Base-by-base conservation (phyloP, 768 basidiomycete genomes). In the Rhodocollybia butyracea region DNA sequence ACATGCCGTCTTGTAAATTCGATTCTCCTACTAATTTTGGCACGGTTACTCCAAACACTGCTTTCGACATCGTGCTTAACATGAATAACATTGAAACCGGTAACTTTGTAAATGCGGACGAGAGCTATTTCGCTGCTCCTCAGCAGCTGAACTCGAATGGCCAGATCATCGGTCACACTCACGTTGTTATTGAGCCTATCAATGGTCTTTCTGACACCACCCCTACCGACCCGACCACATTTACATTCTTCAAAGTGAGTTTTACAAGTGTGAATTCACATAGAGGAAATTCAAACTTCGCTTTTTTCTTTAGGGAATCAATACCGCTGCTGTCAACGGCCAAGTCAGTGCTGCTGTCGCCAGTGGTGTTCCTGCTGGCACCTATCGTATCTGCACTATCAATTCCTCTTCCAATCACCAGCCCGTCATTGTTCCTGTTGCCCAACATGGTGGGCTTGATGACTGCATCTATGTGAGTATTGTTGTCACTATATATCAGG, bases 131-230 rank as follows among this genome's bases (percentile, higher is more conserved):
- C 54, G 63, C 71, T 27, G 76, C 72, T 5, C 81, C 81, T 7
- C 86, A 86, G 45, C 79, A 81, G 61, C 71, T 80, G 55, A 65
- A 81, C 40, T 59, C 57, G 2, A 59, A 69, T 10, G 86, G 86
- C 53, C 61, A 75, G 45, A 75, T 88, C 61, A 64, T 78, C 55
- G 88, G 86, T 15, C 84, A 87, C 70, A 72, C 74, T 15, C 87
- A 89, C 63, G 69, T 87, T 61, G 83, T 84, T 38, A 72, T 88
- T 53, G 78, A 88, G 67, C 56, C 65, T 48, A 70, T 89, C 54
- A 57, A 63, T 12, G 70, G 77, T 12, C 68, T 86, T 50, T 68
- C 68, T 34, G 73, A 81, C 57, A 81, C 83, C 13, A 72, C 66
- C 1, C 74, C 81, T 2, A 74, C 73, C n/a, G 67, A 86, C 64